Base-by-base conservation (phyloP, 75 land plant species). In the Pinus taeda region DNA sequence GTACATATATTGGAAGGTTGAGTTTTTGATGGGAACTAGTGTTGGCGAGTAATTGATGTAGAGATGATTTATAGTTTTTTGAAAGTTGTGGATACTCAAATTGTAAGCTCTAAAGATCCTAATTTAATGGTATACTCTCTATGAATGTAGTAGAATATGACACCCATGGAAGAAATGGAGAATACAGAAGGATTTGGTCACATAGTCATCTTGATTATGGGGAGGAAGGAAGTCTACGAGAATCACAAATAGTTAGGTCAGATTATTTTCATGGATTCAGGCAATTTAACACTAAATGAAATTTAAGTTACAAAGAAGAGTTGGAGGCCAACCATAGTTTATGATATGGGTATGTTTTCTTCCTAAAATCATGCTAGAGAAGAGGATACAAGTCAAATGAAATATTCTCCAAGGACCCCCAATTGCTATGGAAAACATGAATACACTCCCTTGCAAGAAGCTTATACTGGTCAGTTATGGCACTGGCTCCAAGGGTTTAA, bases 51-150 rank as follows among this genome's bases (percentile, higher is more conserved):
- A 24, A 74, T 85, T 15, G 91, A 95, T 18, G 88, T 91, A 30
- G 90, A 92, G 76, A 83, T 96, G 85, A 65, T 90, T 5, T 80
- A 82, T 74, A 84, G 77, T 61, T 74, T 94, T 59, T 84, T 94
- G 83, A 87, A 85, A 53, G 77, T 78, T 70, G 63, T 92, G 55
- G 97, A 93, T 66, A 73, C 74, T 17, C 81, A 85, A 45, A 78
- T 86, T 24, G 82, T 76, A 4, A 78, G 36, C 6, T 83, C 87
- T 21, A 93, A 96, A 61, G 39, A 90, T 37, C 59, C 29, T 17
- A 60, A 71, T 11, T 80, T 89, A 59, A 85, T 85, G 90, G 87
- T 18, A 61, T 87, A 36, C 75, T 80, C 61, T 69, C 81, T n/a
- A 69, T 9, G 49, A 20, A 69, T n/a, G 79, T 57, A 55, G n/a